Base-by-base conservation (phyloP, 306 rosid species). In the Glycyrrhiza uralensis region DNA sequence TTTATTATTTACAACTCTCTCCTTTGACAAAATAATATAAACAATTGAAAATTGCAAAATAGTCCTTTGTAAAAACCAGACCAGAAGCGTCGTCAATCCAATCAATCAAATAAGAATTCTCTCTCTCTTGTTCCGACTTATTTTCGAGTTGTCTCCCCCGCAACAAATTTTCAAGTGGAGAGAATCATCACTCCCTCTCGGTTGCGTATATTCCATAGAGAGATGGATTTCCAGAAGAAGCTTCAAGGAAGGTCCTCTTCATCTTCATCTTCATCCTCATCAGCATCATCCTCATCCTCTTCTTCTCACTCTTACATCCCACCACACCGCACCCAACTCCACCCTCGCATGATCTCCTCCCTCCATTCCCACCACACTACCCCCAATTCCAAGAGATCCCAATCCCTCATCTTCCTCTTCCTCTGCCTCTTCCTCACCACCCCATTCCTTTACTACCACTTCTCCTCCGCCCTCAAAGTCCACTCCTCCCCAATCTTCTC, bases 391-490 rank as follows among this genome's bases (percentile, higher is more conserved):
- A 59, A 59, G 7, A n/a, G n/a, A n/a, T 13, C 3, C 29, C 50
- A 60, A 32, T 44, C 28, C 50, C 79, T 81, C 63, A 33, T 50
- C 47, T 35, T 50, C 49, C 15, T 54, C 74, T 5, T 51, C 63
- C 46, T 61, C 15, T 4, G n/a, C 17, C 26, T 69, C 51, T 72
- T 84, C 77, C 70, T 79, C 71, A 62, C 80, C 24, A 33, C 83
- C 23, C 85, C 88, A 8, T 81, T 81, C 80, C 44, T 84, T 72
- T 81, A 81, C 86, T 78, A 84, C 74, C 86, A 81, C 80, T 57
- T 81, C 80, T 56, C 79, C 79, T 71, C 88, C 28, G 86, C 86
- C 38, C 75, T 35, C 36, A 77, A 71, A 69, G 73, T 85, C 72
- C 86, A 85, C 77, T 11, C 32, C 42, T 71, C 88, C 39, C 19